Evolutionary conservation across 352 stramenopile species (phyloP).

Genomic region (Pythium aristosporum): DNA sequence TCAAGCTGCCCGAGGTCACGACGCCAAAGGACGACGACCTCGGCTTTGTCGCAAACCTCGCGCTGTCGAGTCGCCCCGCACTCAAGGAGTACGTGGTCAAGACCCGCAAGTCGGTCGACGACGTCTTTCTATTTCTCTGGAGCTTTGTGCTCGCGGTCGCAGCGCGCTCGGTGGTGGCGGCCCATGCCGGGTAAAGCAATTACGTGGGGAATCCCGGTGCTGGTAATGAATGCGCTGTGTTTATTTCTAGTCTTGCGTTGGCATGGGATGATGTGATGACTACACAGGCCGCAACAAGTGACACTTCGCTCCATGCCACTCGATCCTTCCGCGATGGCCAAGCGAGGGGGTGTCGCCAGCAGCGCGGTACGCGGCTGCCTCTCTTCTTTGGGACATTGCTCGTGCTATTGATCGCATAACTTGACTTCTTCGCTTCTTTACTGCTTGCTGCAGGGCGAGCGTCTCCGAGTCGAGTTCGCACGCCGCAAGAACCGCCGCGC

Average conservation of each 20-base stretch:
- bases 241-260: conserved; percentile 6
- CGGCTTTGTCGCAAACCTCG: conserved; percentile 63
- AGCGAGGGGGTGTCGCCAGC: conserved; percentile 7
- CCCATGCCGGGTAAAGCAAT: conserved; percentile 7
- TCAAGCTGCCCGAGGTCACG: conserved; percentile 63
- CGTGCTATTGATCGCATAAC: neutral
- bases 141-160: conserved; percentile 50
- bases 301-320: too few species aligned
- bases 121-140: conserved; percentile 79
- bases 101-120: conserved; percentile 65
- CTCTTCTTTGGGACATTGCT: neutral
- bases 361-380: neutral
- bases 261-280: conserved; percentile 7
- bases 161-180: conserved; percentile 26
- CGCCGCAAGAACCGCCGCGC: conserved; percentile 50
- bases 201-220: neutral
- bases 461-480: conserved; percentile 54
- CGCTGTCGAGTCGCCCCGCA: conserved; percentile 50
- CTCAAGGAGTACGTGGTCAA: conserved; percentile 75
- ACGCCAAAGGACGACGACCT: conserved; percentile 64
- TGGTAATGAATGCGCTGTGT: conserved; percentile 10
- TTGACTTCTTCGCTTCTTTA: neutral
- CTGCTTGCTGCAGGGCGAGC: conserved; percentile 40
- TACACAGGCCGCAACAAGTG: neutral
- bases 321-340: neutral